Conservation (phyloP, 2,329 filamentous ascomycete genomes). For the Esteya vermicola region DNA sequence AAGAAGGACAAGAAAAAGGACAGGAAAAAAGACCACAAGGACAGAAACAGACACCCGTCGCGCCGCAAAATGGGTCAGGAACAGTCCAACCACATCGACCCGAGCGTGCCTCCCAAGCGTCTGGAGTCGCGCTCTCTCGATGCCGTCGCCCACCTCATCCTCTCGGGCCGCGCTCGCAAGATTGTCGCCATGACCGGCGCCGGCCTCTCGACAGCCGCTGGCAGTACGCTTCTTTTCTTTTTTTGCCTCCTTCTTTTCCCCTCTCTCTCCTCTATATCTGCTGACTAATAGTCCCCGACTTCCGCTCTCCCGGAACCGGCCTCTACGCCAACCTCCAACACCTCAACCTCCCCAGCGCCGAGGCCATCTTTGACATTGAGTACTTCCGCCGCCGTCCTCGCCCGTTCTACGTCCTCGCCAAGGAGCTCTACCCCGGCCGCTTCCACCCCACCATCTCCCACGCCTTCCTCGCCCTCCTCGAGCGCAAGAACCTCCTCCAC, state of each 20-base stretch:
- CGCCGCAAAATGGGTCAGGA: conserved; percentile 76
- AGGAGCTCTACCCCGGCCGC: conserved; percentile 82
- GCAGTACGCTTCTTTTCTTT: conserved; percentile 28
- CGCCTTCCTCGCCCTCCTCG: conserved; percentile 71
- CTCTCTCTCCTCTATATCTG: conserved; percentile 17
- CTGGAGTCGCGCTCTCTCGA: conserved; percentile 56
- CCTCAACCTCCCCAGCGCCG: conserved; percentile 73
- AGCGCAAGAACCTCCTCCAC: conserved; percentile 61
- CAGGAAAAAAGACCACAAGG: too few species aligned
- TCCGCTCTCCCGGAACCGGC: conserved; percentile 82
- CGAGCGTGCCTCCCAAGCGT: conserved; percentile 47
- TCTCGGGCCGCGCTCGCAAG: conserved; percentile 46
- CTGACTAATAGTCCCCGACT: conserved; percentile 59
- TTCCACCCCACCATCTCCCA: conserved; percentile 84
- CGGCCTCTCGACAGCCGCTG: conserved; percentile 66
- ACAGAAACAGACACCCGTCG: background rate
- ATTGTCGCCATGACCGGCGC: conserved; percentile 88
- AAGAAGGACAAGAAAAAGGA: too few species aligned
- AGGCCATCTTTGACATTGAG: conserved; percentile 85
- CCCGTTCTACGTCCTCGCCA: conserved; percentile 85
- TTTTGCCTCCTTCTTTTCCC: background rate
- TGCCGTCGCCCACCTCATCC: conserved; percentile 69
- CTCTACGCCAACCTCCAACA: conserved; percentile 85
- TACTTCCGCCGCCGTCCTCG: conserved; percentile 76
- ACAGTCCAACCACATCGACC: conserved; percentile 51